Evolutionary conservation across 2,329 filamentous ascomycete genomes (phyloP).

Genomic region (Talaromyces amestolkiae): DNA sequence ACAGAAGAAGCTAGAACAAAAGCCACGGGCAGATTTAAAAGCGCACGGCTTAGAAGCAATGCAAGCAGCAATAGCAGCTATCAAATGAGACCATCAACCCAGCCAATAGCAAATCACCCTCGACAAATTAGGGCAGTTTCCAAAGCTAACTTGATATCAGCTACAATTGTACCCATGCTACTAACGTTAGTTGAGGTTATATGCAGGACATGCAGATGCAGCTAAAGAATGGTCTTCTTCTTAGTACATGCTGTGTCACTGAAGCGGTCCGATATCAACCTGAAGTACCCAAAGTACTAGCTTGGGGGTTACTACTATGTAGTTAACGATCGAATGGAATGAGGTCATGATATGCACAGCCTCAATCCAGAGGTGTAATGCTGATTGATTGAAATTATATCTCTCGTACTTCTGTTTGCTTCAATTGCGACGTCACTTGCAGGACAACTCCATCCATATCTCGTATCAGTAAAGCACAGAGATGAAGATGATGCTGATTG

Average conservation of each 20-base stretch:
- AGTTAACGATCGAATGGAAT: background rate
- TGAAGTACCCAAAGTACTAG: background rate
- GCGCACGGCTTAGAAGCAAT: constrained; percentile 14
- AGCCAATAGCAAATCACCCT: background rate
- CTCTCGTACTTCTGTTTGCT: background rate
- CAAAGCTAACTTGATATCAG: background rate
- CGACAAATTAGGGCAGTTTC: background rate
- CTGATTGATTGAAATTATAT: constrained; percentile 10
- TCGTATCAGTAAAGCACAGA: background rate
- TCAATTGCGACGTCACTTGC: constrained; percentile 8
- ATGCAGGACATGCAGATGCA: constrained; percentile 8
- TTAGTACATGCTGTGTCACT: background rate
- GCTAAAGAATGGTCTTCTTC: background rate
- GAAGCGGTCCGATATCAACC: background rate
- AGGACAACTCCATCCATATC: background rate
- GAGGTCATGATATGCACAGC: constrained; percentile 19
- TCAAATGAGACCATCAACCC: background rate
- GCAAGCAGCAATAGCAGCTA: background rate
- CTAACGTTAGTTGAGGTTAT: background rate
- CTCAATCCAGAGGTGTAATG: background rate
- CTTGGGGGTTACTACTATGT: background rate
- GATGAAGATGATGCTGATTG: background rate
- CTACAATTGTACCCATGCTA: background rate
- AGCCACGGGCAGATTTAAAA: constrained; percentile 13
- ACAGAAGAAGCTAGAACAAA: constrained; percentile 6